Evolutionary conservation across 2,329 filamentous ascomycete genomes (phyloP), one percentile per base, ranked within the genome.

Genomic region (Pseudogymnoascus sp.): DNA sequence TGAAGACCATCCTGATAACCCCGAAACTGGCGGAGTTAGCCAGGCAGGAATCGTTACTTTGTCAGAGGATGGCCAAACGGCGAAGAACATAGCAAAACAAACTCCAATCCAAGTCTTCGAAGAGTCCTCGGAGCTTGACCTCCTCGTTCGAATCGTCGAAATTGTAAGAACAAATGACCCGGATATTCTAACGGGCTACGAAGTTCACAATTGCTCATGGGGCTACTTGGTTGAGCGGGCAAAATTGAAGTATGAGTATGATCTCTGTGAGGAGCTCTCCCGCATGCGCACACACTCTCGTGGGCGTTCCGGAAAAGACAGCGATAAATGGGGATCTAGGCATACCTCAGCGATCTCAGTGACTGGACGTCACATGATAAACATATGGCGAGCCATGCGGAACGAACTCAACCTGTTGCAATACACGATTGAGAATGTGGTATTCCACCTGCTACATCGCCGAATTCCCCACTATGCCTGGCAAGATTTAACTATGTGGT

Each of bases 381-480:
- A 97, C 69, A 89, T 97, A 54, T 97, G 95, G 92, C 85, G 93
- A 69, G 92, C 93, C 0, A 97, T 99, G 93, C 85, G 91, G 64
- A 85, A 88, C n/a, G 93, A 97, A 75, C 77, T 99, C 29, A 96
- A 93, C 69, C 78, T 99, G 29, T 81, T 96, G 10, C 93, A 97
- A 72, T 97, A 99, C 72, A 96, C 90, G 0, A 89, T 97, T 85
- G 95, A 97, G 75, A 97, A 96, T 70, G 91, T 97, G 3, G 90
- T 86, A 0, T 97, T 96, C 79, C 92, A 97, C 75, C 75, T 97
- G 1, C 81, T 99, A 1, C 92, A 96, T 69, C 86, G 86, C 34
- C 86, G 93, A 2, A 89, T 97, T 60, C 95, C 95, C 5, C 91
- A 96, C 73, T 97, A 96, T 73, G 81, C 87, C 1, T 90, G 90